These are phyloP conservation scores for Cladochytrium tenue DNA, from an alignment of 371 early-diverging fungal genomes.

Conservation along the genomic window DNA sequence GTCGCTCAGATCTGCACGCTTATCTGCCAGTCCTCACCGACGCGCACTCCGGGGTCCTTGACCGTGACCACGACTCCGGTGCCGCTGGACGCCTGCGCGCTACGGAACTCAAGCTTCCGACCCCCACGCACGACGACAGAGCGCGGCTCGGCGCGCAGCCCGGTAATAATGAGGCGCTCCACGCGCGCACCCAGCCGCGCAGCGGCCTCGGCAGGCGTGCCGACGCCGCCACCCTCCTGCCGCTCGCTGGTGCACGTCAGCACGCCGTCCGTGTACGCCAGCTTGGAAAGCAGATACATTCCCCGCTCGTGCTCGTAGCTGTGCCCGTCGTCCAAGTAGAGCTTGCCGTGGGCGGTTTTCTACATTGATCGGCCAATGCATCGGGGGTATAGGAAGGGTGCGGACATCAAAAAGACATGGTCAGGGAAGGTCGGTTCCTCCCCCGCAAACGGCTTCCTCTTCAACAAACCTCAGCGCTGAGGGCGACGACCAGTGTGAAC, in stretches of 20 bases:
- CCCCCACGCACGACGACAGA: conserved; percentile 11
- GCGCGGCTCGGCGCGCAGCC: conserved; percentile 33
- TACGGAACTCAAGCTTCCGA: conserved; percentile 16
- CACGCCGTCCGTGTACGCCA: conserved; percentile 41
- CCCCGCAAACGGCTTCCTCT: no score
- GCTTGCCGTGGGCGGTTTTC: conserved; percentile 70
- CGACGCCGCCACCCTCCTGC: neutral
- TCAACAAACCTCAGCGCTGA: conserved; percentile 45
- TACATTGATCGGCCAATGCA: conserved; percentile 20
- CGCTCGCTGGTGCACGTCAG: conserved; percentile 29
- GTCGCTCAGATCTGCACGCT: conserved; percentile 1
- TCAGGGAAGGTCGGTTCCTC: no score
- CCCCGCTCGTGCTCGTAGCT: conserved; percentile 70
- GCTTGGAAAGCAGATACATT: conserved; percentile 57
- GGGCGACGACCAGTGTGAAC: conserved; percentile 82
- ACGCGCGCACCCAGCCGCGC: conserved; percentile 42
- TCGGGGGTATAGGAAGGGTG: neutral
- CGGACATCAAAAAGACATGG: neutral
- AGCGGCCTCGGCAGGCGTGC: neutral
- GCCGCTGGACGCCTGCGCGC: conserved; percentile 5
- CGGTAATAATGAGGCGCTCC: conserved; percentile 67
- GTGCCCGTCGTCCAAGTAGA: conserved; percentile 93
- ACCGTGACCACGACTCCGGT: conserved; percentile 39
- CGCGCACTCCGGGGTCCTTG: conserved; percentile 68
- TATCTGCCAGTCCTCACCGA: conserved; percentile 67